These are phyloP conservation scores for Climacium dendroides DNA, from an alignment of 225 moss, liverwort and hornwort genomes.

Conservation along the genomic window DNA sequence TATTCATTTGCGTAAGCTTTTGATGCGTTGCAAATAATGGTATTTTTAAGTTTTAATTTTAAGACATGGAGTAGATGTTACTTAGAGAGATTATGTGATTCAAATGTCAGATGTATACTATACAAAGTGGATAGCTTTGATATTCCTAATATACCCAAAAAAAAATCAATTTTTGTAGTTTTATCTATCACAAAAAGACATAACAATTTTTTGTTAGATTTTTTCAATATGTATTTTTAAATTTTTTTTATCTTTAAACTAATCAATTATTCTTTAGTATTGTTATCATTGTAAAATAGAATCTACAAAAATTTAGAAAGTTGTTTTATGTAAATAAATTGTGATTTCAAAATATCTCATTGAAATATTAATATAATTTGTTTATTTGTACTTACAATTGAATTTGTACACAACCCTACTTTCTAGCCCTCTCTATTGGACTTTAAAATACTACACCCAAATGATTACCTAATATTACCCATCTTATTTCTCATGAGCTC, in stretches of 20 bases:
- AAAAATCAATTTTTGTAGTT: neutral
- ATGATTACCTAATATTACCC: neutral
- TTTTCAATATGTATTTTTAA: too few species aligned
- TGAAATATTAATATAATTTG: neutral
- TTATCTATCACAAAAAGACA: neutral
- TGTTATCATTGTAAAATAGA: neutral
- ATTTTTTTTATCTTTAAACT: neutral
- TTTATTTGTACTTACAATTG: neutral
- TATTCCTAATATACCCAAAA: neutral
- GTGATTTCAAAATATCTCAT: neutral
- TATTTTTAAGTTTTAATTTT: neutral
- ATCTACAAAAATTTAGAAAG: neutral
- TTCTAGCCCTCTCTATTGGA: neutral
- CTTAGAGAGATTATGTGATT: neutral
- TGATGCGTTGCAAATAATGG: fast-evolving
- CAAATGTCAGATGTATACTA: neutral
- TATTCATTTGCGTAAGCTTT: neutral
- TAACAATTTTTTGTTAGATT: neutral
- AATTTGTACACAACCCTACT: neutral
- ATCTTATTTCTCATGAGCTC: neutral
- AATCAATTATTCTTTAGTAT: neutral
- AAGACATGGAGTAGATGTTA: neutral
- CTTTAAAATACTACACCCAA: neutral
- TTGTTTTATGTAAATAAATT: neutral
- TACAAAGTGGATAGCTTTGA: neutral